phyloP scores from a whole-genome alignment of 2,329 filamentous ascomycete species.

The Neofusicoccum sp. region DNA sequence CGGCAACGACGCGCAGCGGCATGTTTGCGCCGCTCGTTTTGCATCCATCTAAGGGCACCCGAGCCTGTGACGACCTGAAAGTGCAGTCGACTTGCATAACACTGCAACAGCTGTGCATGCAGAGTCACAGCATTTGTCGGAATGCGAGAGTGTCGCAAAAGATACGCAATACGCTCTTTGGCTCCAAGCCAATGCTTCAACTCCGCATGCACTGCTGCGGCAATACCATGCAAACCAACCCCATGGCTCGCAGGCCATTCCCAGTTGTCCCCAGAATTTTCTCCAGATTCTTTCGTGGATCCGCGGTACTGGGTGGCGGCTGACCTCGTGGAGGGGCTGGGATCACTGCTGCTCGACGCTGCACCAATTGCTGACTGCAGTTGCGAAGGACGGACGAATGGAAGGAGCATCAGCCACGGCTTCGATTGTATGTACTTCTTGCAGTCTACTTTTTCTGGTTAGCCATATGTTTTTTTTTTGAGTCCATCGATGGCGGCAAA shows the following conservation, averaged over 20 bases:
- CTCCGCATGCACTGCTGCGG: too few species aligned
- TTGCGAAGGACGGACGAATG: background rate
- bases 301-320: background rate
- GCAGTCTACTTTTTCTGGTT: background rate
- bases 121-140: too few species aligned
- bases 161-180: too few species aligned
- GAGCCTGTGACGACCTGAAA: background rate
- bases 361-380: background rate
- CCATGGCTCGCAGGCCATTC: background rate
- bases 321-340: background rate
- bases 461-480: background rate
- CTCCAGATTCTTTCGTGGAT: background rate
- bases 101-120: too few species aligned
- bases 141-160: too few species aligned
- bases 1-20: background rate
- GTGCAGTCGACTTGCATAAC: too few species aligned
- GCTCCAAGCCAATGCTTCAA: too few species aligned
- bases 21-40: background rate
- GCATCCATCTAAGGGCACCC: background rate
- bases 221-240: too few species aligned
- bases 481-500: background rate
- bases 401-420: background rate
- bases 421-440: background rate
- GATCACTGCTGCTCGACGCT: background rate
- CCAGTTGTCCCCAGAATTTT: background rate